These are phyloP conservation scores for Tolypocladium cylindrosporum DNA, from an alignment of 2,329 filamentous ascomycete genomes.

Conservation along the genomic window DNA sequence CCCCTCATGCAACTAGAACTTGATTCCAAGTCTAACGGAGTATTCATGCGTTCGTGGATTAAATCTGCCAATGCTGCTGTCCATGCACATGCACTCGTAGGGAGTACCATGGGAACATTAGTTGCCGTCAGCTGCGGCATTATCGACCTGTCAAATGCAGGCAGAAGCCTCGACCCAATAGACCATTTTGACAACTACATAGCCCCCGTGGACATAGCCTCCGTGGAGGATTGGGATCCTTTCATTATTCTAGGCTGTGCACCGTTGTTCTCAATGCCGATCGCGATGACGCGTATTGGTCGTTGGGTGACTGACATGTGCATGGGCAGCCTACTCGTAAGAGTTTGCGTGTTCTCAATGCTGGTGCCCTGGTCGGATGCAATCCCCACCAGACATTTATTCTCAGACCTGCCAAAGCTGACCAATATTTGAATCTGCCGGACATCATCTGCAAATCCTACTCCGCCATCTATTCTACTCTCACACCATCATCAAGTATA, in stretches of 20 bases:
- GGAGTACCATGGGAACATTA: not conserved
- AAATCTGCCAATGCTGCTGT: too few relatives aligned
- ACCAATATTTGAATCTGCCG: not conserved
- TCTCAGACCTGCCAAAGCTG: not conserved
- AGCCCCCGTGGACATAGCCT: too few relatives aligned
- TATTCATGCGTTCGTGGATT: too few relatives aligned
- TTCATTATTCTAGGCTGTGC: not conserved
- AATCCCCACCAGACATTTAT: not conserved
- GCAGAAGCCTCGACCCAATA: not conserved
- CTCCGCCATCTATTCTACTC: not conserved
- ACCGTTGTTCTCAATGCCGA: not conserved
- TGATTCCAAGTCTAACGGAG: not conserved
- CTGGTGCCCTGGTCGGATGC: not conserved
- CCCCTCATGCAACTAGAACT: not conserved
- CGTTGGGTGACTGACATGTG: not conserved
- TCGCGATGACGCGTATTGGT: not conserved
- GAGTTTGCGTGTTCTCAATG: not conserved
- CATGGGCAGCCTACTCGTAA: not conserved
- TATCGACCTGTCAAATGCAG: not conserved
- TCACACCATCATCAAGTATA: not conserved
- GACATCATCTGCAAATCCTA: not conserved
- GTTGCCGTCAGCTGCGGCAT: not conserved
- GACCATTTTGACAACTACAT: not conserved
- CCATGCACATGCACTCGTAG: not conserved
- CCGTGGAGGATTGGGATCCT: not conserved